phyloP scores from a whole-genome alignment of 768 basidiomycete species.

The Auricularia sp. region DNA sequence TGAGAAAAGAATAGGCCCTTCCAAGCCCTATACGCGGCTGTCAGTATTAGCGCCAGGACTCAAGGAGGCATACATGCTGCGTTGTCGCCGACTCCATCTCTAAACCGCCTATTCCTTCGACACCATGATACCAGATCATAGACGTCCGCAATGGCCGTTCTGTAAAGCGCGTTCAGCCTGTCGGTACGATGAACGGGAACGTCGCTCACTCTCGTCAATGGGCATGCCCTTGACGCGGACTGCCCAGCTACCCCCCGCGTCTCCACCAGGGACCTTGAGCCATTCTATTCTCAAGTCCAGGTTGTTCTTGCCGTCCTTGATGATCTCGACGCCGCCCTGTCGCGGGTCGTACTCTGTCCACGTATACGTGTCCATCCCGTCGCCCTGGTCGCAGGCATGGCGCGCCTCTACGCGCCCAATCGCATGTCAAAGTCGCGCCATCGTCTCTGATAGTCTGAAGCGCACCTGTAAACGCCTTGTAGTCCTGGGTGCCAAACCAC shows the following conservation, averaged over 20 bases:
- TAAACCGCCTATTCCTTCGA: conserved; percentile 79
- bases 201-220: conserved; percentile 46
- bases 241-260: conserved; percentile 83
- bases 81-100: conserved; percentile 71
- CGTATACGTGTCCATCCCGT: conserved; percentile 70
- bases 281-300: conserved; percentile 77
- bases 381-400: conserved; percentile 83
- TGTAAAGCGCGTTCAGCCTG: conserved; percentile 6
- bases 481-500: conserved; percentile 90
- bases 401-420: conserved; percentile 44
- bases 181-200: no score
- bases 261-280: conserved; percentile 74
- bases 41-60: background rate
- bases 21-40: conserved; percentile 51
- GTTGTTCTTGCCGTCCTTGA: conserved; percentile 76
- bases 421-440: background rate
- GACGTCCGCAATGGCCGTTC: conserved; percentile 54
- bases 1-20: conserved; percentile 56
- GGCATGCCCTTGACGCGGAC: conserved; percentile 75
- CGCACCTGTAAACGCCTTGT: conserved; percentile 43
- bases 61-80: conserved; percentile 48
- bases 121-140: conserved; percentile 75
- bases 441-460: background rate
- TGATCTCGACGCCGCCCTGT: conserved; percentile 74
- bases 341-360: conserved; percentile 85